Evolutionary conservation across 2,329 filamentous ascomycete species (phyloP), one percentile per base, ranked within the genome.

Genomic region (Annulohypoxylon truncatum): DNA sequence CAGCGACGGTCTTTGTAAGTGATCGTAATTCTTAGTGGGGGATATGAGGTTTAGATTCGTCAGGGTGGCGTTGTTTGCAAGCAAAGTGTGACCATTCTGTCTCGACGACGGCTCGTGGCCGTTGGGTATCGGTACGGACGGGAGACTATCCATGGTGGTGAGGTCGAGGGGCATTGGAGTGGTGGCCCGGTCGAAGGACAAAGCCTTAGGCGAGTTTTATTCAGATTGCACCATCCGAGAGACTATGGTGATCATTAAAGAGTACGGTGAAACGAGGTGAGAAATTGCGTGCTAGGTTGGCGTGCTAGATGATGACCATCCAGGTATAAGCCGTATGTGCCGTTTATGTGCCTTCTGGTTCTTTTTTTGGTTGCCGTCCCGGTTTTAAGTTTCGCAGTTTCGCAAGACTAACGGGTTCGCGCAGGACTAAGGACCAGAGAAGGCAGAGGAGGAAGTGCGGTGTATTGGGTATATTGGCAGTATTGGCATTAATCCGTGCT

Each of bases 271-370:
- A 73, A 71, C 63, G 58, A 60, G 69, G 71, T 67, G 59, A 68
- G 72, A 69, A 70, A 74, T 73, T 64, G 72, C 71, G 71, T n/a
- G n/a, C n/a, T n/a, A n/a, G n/a, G n/a, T n/a, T 73, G 64, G 73
- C 72, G 72, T 74, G 73, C 73, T 74, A 47, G 53, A 59, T 42
- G 62, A 56, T 66, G 66, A 68, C 69, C 55, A 61, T 48, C 53
- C 55, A 54, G 46, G 51, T 24, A n/a, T 18, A 18, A 26, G 42
- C 44, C 24, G 44, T 48, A 42, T 42, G 10, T 35, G 33, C 29
- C 29, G 35, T 8, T 40, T 2, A 42, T 42, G 38, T 42, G 38
- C 38, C 38, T 15, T 42, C 7, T 38, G 35, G 15, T 18, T 15
- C 35, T n/a, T 38, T 42, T n/a, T 38, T 42, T 42, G 9, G 15